These are phyloP conservation scores for Macrophomina phaseolina DNA, from an alignment of 2,329 filamentous ascomycete genomes.

Conservation along the genomic window DNA sequence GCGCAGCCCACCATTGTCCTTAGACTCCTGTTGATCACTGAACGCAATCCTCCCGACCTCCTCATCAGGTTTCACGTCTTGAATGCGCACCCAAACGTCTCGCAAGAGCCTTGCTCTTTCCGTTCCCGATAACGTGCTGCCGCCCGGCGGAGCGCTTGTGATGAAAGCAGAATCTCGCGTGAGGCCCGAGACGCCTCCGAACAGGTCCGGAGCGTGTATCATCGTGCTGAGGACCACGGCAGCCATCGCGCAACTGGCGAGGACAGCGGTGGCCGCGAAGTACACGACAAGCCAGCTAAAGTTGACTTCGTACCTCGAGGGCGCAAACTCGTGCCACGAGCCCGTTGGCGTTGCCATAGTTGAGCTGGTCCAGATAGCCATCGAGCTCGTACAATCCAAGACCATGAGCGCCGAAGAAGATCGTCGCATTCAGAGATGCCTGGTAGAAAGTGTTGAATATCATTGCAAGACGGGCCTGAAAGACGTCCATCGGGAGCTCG, in stretches of 20 bases:
- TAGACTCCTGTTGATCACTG: conserved; percentile 4
- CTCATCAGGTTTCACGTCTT: conserved; percentile 29
- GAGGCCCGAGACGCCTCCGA: conserved; percentile 29
- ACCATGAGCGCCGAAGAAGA: conserved; percentile 9
- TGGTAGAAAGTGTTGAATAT: conserved; percentile 30
- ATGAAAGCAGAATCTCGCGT: conserved; percentile 30
- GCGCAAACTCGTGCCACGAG: not conserved
- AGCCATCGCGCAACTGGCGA: conserved; percentile 25
- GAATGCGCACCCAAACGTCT: conserved; percentile 30
- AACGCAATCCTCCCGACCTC: conserved; percentile 31
- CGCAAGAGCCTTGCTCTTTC: conserved; percentile 28
- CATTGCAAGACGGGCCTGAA: conserved; percentile 26
- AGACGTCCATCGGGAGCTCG: not conserved
- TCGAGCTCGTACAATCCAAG: not conserved
- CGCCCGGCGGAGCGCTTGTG: conserved; percentile 14
- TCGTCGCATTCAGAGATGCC: conserved; percentile 6
- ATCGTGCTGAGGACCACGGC: conserved; percentile 19
- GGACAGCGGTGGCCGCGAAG: conserved; percentile 6
- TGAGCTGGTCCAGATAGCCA: too few species aligned
- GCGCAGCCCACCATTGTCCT: not conserved
- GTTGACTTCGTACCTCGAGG: not conserved
- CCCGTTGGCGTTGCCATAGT: not conserved
- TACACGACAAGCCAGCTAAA: conserved; percentile 15
- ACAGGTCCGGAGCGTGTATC: conserved; percentile 28
- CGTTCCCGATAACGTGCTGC: conserved; percentile 22